phyloP scores from a whole-genome alignment of 164 flowering plant genomes.

The Magnolia sinica region DNA sequence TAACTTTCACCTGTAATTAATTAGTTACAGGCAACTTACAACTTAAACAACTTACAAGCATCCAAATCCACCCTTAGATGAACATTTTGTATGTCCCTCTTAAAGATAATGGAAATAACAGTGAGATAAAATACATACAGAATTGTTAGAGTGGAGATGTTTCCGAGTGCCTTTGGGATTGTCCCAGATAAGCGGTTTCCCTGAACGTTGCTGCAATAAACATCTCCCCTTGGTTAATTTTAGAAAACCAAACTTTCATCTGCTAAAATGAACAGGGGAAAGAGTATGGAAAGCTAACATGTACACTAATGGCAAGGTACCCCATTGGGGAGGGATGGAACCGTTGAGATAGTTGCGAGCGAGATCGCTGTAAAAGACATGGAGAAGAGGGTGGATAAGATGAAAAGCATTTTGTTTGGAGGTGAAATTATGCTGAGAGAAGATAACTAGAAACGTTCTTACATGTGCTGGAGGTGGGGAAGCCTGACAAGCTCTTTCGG shows the following conservation, averaged over 20 bases:
- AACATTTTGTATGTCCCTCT: no score
- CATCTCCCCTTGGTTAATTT: neutral
- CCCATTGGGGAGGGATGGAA: conserved; percentile 68
- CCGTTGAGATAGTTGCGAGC: conserved; percentile 66
- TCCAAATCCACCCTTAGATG: no score
- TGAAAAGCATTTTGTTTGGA: no score
- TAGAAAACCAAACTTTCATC: conserved; percentile 1
- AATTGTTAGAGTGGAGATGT: conserved; percentile 40
- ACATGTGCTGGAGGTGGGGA: no score
- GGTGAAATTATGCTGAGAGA: no score
- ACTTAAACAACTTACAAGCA: no score
- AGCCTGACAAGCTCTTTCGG: no score
- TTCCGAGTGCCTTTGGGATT: conserved; percentile 19
- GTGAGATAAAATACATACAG: conserved; percentile 25
- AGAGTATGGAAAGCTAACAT: no score
- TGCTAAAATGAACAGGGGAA: neutral
- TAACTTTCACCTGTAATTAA: no score
- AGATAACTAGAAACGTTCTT: no score
- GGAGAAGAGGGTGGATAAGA: neutral
- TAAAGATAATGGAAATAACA: no score
- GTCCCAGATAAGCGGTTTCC: conserved; percentile 30
- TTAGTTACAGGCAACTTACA: no score
- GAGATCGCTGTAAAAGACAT: conserved; percentile 45
- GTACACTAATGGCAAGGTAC: conserved; percentile 12
- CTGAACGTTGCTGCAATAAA: conserved; percentile 46